Conservation (phyloP, 2,329 filamentous ascomycete species). For the Colletotrichum chrysophilum region DNA sequence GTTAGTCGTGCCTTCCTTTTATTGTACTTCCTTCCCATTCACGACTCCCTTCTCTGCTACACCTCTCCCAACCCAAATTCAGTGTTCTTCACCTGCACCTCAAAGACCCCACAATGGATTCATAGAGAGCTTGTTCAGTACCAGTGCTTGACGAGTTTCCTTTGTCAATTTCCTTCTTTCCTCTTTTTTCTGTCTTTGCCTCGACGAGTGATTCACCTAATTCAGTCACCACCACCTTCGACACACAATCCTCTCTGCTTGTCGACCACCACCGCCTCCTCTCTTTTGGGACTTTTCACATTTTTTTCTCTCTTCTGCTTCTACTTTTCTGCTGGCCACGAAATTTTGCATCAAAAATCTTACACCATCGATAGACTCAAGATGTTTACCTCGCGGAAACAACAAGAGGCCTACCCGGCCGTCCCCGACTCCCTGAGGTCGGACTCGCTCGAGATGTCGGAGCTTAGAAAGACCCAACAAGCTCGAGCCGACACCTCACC, state of each 20-base stretch:
- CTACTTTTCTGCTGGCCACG: not conserved
- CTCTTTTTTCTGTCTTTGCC: not conserved
- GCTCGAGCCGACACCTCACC: constrained; percentile 62
- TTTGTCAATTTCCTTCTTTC: constrained; percentile 20
- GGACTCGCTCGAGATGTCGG: constrained; percentile 40
- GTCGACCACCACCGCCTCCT: not conserved
- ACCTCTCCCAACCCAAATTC: not conserved
- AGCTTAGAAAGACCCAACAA: constrained; percentile 34
- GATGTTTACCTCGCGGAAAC: constrained; percentile 42
- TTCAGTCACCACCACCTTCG: not conserved
- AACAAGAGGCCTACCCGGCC: constrained; percentile 37
- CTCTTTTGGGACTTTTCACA: not conserved
- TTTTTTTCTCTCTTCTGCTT: not conserved
- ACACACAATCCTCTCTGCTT: not conserved
- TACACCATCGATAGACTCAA: constrained; percentile 32
- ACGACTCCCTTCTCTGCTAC: not conserved
- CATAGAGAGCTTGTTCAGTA: constrained; percentile 19
- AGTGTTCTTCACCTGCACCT: not conserved
- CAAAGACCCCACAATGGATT: constrained; percentile 16
- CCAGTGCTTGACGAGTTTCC: constrained; percentile 21
- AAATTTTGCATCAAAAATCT: constrained; percentile 3
- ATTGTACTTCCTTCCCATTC: constrained; percentile 5
- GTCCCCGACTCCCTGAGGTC: constrained; percentile 42
- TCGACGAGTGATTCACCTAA: constrained; percentile 14
- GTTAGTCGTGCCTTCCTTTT: constrained; percentile 17